Conservation (phyloP, 139 green algal species). For the Mychonastes homosphaera region DNA sequence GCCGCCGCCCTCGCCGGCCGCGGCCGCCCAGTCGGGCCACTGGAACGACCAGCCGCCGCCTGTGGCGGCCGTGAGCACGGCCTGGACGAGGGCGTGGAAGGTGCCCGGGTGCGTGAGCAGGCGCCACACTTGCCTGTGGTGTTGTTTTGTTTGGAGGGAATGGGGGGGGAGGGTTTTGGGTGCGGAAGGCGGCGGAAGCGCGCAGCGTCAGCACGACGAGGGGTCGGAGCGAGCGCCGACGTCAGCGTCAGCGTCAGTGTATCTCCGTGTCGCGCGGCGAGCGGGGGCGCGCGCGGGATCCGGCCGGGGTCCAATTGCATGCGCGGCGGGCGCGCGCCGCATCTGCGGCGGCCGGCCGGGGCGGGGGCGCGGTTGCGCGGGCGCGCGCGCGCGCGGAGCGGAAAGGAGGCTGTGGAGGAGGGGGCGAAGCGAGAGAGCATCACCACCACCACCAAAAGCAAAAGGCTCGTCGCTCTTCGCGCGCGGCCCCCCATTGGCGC, state of each 20-base stretch:
- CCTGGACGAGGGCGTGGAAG: conserved; percentile 34
- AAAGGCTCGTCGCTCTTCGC: too few species aligned
- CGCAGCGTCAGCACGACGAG: background rate
- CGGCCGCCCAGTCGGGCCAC: conserved; percentile 17
- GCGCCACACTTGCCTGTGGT: conserved; percentile 59
- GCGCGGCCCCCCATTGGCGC: too few species aligned
- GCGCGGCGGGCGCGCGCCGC: too few species aligned
- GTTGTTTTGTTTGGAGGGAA: too few species aligned
- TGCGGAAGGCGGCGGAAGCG: background rate
- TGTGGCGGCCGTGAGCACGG: conserved; percentile 18
- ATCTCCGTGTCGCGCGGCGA: background rate
- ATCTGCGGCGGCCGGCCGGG: too few species aligned
- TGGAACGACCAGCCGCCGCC: conserved; percentile 41
- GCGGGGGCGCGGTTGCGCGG: too few species aligned
- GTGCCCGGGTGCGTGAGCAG: conserved; percentile 51
- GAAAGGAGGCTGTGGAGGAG: too few species aligned
- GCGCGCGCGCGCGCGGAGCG: too few species aligned
- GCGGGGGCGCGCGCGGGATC: background rate
- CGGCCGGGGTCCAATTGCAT: background rate
- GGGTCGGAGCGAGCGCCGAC: too few species aligned
- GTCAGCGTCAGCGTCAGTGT: background rate
- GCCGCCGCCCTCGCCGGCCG: background rate
- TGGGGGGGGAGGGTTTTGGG: too few species aligned
- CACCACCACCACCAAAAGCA: too few species aligned
- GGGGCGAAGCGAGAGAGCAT: too few species aligned